Evolutionary conservation across 768 basidiomycete species (phyloP).

Genomic region (Rubroboletus satanas): DNA sequence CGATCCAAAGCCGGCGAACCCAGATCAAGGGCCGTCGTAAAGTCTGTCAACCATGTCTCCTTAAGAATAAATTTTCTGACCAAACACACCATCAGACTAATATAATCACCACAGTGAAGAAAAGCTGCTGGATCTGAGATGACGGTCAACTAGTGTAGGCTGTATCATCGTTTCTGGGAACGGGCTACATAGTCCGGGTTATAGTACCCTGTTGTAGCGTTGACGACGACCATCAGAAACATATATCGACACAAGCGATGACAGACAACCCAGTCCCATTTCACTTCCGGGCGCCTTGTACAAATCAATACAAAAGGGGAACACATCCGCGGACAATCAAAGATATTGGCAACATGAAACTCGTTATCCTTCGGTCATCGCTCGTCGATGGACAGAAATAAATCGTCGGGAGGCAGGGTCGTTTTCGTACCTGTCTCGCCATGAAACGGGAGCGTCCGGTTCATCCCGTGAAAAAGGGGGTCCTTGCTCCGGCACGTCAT

Average conservation of each 20-base stretch:
- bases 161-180: neutral
- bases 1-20: neutral
- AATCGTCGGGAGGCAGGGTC: slow-evolving; percentile 17
- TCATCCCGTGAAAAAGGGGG: neutral
- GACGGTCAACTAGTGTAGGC: neutral
- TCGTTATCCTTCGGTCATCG: slow-evolving; percentile 1
- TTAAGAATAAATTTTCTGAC: neutral
- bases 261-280: neutral
- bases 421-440: slow-evolving; percentile 24
- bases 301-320: slow-evolving; percentile 14
- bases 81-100: too few species aligned
- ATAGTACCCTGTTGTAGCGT: neutral
- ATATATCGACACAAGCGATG: neutral
- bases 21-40: neutral
- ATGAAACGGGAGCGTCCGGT: slow-evolving; percentile 2
- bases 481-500: neutral
- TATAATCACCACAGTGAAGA: neutral
- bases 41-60: neutral
- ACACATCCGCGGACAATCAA: neutral
- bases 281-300: neutral
- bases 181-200: too few species aligned
- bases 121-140: neutral
- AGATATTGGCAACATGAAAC: neutral
- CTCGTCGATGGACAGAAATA: slow-evolving; percentile 4
- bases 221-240: neutral